phyloP scores from a whole-genome alignment of 2,329 filamentous ascomycete genomes.

The Penicillium sp. region DNA sequence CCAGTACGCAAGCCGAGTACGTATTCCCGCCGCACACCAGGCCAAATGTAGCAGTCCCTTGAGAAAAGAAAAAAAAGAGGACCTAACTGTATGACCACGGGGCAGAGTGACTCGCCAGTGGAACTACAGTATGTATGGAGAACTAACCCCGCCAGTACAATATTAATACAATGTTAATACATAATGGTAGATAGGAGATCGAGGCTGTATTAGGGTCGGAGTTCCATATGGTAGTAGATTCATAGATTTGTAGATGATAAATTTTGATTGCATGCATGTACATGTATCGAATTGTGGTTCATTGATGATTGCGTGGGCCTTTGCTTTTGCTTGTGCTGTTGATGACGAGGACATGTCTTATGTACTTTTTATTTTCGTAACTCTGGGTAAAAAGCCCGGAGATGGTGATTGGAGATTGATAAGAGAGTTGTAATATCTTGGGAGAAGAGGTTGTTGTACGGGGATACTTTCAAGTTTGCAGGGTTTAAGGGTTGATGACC shows the following conservation, averaged over 20 bases:
- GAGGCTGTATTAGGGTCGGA: neutral
- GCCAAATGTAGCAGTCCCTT: neutral
- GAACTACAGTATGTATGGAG: neutral
- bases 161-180: no score
- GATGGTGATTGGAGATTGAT: neutral
- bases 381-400: neutral
- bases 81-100: neutral
- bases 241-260: neutral
- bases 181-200: neutral
- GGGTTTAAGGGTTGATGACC: neutral
- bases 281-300: neutral
- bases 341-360: neutral
- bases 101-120: neutral
- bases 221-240: neutral
- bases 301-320: neutral
- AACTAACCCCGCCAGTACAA: no score
- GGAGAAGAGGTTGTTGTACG: no score
- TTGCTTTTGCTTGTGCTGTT: neutral
- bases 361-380: neutral
- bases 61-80: neutral
- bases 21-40: neutral
- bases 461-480: neutral
- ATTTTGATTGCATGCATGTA: no score
- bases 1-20: slow-evolving; percentile 16
- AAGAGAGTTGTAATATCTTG: neutral